Evolutionary conservation across 2,329 filamentous ascomycete species (phyloP).

Genomic region (Huntiella moniliformis): DNA sequence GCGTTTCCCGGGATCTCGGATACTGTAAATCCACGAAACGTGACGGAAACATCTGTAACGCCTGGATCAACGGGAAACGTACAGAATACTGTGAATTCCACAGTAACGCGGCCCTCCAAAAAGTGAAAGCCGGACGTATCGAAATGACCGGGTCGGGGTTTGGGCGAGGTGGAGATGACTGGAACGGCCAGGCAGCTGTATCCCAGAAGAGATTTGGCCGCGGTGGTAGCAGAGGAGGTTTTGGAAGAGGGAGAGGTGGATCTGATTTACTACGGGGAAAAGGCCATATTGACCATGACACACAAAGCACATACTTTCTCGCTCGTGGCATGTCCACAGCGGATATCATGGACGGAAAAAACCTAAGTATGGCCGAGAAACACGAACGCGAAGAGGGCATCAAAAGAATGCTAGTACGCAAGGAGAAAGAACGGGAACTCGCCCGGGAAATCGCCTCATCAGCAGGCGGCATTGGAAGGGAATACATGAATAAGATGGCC

Average conservation of each 20-base stretch:
- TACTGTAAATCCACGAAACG: slow-evolving; percentile 75
- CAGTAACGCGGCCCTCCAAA: slow-evolving; percentile 56
- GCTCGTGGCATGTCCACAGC: slow-evolving; percentile 34
- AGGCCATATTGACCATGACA: slow-evolving; percentile 37
- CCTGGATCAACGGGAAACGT: slow-evolving; percentile 75
- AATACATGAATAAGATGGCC: slow-evolving; percentile 40
- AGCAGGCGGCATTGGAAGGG: slow-evolving; percentile 40
- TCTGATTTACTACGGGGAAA: slow-evolving; percentile 10
- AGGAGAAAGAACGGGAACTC: slow-evolving; percentile 55
- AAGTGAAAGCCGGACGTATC: slow-evolving; percentile 43
- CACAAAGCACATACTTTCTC: slow-evolving; percentile 38
- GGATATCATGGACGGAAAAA: slow-evolving; percentile 40
- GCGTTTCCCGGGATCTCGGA: slow-evolving; percentile 64
- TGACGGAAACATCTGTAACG: slow-evolving; percentile 60
- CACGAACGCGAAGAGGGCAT: slow-evolving; percentile 47
- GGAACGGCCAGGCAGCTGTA: slow-evolving; percentile 16
- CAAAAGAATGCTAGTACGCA: slow-evolving; percentile 42
- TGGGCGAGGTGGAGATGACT: slow-evolving; percentile 17
- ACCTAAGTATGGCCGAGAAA: slow-evolving; percentile 29
- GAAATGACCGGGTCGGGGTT: slow-evolving; percentile 58
- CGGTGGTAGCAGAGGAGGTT: slow-evolving; percentile 18
- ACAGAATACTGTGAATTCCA: slow-evolving; percentile 90
- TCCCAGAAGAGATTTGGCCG: slow-evolving; percentile 25
- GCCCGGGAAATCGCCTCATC: slow-evolving; percentile 43
- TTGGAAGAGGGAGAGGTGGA: slow-evolving; percentile 1